Base-by-base conservation (phyloP, 495 filamentous ascomycete genomes). In the Annulohypoxylon stygium region DNA sequence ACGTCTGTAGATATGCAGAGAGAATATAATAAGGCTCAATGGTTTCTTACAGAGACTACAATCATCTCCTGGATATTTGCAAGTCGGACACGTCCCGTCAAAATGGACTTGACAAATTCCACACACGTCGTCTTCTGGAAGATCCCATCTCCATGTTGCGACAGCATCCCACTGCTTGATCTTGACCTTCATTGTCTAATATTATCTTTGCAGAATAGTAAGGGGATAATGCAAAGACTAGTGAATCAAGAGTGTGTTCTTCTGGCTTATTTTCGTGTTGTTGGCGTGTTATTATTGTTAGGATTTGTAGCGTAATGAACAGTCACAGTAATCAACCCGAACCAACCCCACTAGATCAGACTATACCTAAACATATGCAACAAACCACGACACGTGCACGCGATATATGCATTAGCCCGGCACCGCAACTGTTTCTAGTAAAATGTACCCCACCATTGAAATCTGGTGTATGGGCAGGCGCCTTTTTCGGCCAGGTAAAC, bases 71-170 rank as follows among this genome's bases (percentile, higher is more conserved):
- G 96, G 96, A 78, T 93, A 98, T 87, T 97, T 97, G 90, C 96
- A 99, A 61, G 94, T 95, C 23, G 95, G 94, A 82, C 96, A 99
- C 10, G 96, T 98, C 25, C 94, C 94, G 78, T 99, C 96, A 80
- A 98, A 99, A 78, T 97, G 93, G 30, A 97, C 93, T 78, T 95
- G 95, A 85, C 96, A 99, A 83, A 99, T 99, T 66, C 96, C 96
- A 75, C 96, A 99, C 67, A 98, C 93, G 75, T 99, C 96, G 83
- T 98, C 96, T 75, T 97, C 94, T 50, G 96, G 93, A 78, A 97
- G 93, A 78, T 98, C 94, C 96, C 96, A 99, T 67, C 92, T 89
- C 96, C 96, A 99, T 33, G 93, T 92, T 1, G 96, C 96, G 54
- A 98, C 93, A 2, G 93, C 93, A 81, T 94, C 92, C 94, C 94